Evolutionary conservation across 1,284 basidiomycete species (phyloP).

Genomic region (Apiotrichum gracile): DNA sequence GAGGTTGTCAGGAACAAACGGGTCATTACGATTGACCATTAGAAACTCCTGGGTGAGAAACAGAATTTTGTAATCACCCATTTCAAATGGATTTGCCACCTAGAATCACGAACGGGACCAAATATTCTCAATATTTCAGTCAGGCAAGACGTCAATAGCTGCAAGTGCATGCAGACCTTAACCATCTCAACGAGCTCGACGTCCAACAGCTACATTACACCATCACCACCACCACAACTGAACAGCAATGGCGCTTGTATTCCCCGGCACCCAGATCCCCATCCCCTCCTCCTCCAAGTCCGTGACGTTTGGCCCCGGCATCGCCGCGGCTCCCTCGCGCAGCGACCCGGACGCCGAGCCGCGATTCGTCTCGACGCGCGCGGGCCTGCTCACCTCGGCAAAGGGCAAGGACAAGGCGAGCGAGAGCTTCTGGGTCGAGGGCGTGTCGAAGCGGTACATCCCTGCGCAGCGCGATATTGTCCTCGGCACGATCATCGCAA

Average conservation of each 20-base stretch:
- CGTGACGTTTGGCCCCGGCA: constrained; percentile 41
- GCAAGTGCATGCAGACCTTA: too few relatives aligned
- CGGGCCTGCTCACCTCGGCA: constrained; percentile 30
- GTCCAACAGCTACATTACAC: neutral
- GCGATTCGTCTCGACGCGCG: constrained; percentile 31
- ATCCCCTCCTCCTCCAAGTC: constrained; percentile 26
- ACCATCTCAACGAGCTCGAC: neutral
- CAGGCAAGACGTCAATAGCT: too few relatives aligned
- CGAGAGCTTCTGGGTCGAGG: constrained; percentile 42
- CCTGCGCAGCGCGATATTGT: constrained; percentile 50
- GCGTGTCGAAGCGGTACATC: constrained; percentile 47
- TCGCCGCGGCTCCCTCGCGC: constrained; percentile 22
- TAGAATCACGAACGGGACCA: too few relatives aligned
- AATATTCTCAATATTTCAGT: too few relatives aligned
- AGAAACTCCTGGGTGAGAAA: too few relatives aligned
- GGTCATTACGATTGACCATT: too few relatives aligned
- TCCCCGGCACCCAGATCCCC: constrained; percentile 41
- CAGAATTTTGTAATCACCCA: too few relatives aligned
- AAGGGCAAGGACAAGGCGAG: constrained; percentile 30
- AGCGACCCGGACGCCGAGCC: constrained; percentile 4
- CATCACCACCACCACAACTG: neutral
- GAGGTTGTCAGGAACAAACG: too few relatives aligned
- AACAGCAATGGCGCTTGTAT: constrained; percentile 27
- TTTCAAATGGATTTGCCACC: too few relatives aligned
- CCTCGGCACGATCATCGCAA: constrained; percentile 49